Evolutionary conservation across 2,329 filamentous ascomycete genomes (phyloP), one percentile per base, ranked within the genome.

Genomic region (Epicoccum nigrum): DNA sequence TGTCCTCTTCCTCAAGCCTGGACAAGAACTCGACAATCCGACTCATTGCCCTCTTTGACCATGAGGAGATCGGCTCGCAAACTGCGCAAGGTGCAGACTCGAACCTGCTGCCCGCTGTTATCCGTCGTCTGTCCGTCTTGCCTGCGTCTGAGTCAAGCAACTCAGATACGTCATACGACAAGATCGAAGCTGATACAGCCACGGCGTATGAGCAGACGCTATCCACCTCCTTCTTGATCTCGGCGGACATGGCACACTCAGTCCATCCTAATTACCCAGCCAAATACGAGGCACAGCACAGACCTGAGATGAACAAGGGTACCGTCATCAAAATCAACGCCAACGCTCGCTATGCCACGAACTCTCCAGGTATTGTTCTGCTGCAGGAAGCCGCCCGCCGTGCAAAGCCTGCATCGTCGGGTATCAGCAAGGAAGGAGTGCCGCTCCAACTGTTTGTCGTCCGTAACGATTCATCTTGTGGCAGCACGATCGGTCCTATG

Each of bases 291-390:
- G 76, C 85, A 28, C 89, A 90, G 64, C 94, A 99, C 77, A 85
- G 90, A 60, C 94, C 94, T 4, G 87, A 92, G 75, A 95, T 99
- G 83, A 99, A 99, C 82, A 90, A 91, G 74, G 94, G 94, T 43
- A 90, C 90, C 4, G 93, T 97, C 37, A 92, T 99, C 80, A 99
- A 99, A 79, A 83, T 99, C 80, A 99, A 99, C 71, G 94, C 94
- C 57, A 99, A 97, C 74, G 91, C 94, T 63, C 88, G 92, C 56
- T 99, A 99, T 76, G 92, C 93, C 23, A 99, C 94, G 46, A 97
- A 97, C 79, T 90, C 91, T 0, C 94, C 94, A 1, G 94, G 94
- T 28, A 96, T 97, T 62, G 93, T 96, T 7, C 80, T 99, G 27
- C 74, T 99, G 9, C 90, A 97, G 74, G 92, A 97, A 77, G 86